A percentile compares a stretch with the other conserved stretches of the same genome.
Conservation (phyloP, 2,329 filamentous ascomycete genomes). For the Emergomyces africanus region DNA sequence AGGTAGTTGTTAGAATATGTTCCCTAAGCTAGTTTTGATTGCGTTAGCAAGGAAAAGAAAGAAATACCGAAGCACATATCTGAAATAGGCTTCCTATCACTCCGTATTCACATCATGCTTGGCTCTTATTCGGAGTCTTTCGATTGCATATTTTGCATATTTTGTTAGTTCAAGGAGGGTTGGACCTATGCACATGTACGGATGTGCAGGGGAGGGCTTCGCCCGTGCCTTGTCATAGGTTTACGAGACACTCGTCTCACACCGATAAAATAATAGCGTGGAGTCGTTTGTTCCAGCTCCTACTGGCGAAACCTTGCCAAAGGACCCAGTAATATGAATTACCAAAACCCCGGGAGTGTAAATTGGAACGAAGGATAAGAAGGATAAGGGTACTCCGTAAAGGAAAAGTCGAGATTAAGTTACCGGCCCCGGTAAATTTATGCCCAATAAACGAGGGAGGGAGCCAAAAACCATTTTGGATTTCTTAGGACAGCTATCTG, state of each 20-base stretch:
- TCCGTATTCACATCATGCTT: not conserved
- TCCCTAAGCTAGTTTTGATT: not conserved
- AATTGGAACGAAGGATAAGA: no score
- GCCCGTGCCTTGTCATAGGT: not conserved
- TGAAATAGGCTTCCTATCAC: not conserved
- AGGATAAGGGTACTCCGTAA: no score
- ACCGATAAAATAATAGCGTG: not conserved
- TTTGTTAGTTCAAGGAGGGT: not conserved
- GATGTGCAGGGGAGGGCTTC: not conserved
- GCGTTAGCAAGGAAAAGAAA: not conserved
- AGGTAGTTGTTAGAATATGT: not conserved
- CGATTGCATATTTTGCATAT: not conserved
- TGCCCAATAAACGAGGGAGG: not conserved
- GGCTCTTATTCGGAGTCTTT: not conserved
- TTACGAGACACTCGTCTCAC: not conserved
- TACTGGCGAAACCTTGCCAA: not conserved
- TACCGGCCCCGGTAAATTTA: no score
- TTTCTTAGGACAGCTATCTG: not conserved
- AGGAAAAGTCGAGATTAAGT: no score
- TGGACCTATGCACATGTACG: no score
- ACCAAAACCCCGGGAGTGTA: no score
- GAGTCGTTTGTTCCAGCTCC: not conserved
- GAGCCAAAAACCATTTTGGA: not conserved
- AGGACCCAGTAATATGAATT: no score
- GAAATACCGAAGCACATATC: not conserved